Evolutionary conservation across 1,139 yeast species (phyloP), one percentile per base, ranked within the genome.

Genomic region (Candida sp.): DNA sequence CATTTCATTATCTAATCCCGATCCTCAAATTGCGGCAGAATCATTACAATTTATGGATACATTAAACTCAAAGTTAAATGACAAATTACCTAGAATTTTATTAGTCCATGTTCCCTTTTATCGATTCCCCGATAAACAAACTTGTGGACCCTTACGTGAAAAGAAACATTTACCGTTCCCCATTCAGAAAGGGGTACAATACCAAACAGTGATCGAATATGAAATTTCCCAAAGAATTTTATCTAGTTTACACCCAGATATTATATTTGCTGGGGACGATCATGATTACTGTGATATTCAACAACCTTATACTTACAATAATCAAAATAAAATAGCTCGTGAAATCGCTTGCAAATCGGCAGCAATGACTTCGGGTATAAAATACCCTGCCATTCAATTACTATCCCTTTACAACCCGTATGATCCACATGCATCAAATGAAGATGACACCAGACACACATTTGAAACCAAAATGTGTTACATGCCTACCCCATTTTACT

Each of bases 341-440:
- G 99, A 93, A 61, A 81, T 86, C 48, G 87, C 97, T 0, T 90
- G 90, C 15, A 93, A 93, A 58, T 80, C 96, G 1, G 82, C 87
- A 45, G 87, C 97, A 2, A 88, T 93, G 96, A 90, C 96, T 21
- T 87, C 89, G 76, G 98, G 98, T 0, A 82, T 93, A 33, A 64
- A 73, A 25, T 71, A 71, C 43, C 99, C 99, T 0, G 98, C 97
- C 0, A 77, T 90, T 41, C 97, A 93, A 58, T 63, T 93, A 34
- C 63, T 93, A 9, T 82, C 96, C 0, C 69, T 93, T 39, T 66
- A 77, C 60, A 81, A 84, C 48, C 79, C 83, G 2, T 57, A 57
- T 27, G 48, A 55, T 27, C 49, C 47, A 11, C 36, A 36, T 4
- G 38, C 38, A 12, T 23, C 41, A 19, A 43, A 44, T 2, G 33